These are phyloP conservation scores for Paraconiothyrium sp. DNA, from an alignment of 2,329 filamentous ascomycete species.

Conservation along the genomic window DNA sequence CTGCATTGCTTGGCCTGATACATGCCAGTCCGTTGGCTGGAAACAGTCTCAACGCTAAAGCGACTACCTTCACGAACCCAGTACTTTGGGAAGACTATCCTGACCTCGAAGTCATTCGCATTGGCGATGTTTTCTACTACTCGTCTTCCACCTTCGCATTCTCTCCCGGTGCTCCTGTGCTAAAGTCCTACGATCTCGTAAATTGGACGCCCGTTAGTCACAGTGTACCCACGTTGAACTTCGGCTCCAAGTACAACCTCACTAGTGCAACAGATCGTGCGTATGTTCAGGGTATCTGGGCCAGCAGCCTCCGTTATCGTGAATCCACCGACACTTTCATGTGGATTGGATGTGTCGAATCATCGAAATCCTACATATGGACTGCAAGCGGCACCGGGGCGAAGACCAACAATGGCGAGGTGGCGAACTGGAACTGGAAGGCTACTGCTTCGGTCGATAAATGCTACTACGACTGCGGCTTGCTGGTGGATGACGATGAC, in stretches of 20 bases:
- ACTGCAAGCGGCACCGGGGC: slow-evolving; percentile 58
- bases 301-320: slow-evolving; percentile 63
- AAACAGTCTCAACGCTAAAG: slow-evolving; percentile 6
- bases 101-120: slow-evolving; percentile 64
- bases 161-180: slow-evolving; percentile 65
- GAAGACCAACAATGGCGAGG: slow-evolving; percentile 40
- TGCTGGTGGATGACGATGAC: slow-evolving; percentile 68
- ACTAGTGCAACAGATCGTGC: slow-evolving; percentile 50
- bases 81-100: slow-evolving; percentile 66
- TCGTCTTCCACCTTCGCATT: slow-evolving; percentile 67
- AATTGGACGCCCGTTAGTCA: slow-evolving; percentile 58
- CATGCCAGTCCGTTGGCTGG: slow-evolving; percentile 6
- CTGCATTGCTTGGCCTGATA: not conserved
- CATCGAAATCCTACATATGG: slow-evolving; percentile 63
- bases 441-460: slow-evolving; percentile 48
- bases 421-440: slow-evolving; percentile 52
- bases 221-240: slow-evolving; percentile 51
- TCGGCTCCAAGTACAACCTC: slow-evolving; percentile 59
- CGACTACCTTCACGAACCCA: slow-evolving; percentile 57
- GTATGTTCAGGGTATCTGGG: slow-evolving; percentile 67
- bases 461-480: slow-evolving; percentile 67
- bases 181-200: slow-evolving; percentile 65
- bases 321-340: slow-evolving; percentile 61
- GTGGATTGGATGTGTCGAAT: slow-evolving; percentile 67
- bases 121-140: slow-evolving; percentile 63